Evolutionary conservation across 257 asterid genomes (phyloP).

Genomic region (Solanum megistacrolobum): DNA sequence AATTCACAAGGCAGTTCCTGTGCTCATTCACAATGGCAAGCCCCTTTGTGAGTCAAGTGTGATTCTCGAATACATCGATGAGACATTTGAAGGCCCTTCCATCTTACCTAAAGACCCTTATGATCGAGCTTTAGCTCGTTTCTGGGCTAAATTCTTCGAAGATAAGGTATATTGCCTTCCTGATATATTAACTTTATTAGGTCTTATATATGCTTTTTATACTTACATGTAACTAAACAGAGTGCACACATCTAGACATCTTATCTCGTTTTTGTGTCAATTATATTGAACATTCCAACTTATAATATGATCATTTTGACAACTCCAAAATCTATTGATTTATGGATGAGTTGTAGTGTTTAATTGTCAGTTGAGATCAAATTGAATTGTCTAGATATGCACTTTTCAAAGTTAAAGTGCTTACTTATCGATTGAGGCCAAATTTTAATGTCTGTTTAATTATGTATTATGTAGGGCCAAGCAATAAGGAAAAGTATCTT

Average conservation of each 20-base stretch:
- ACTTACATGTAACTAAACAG: too few species aligned
- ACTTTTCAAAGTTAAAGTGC: too few species aligned
- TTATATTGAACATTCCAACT: background rate
- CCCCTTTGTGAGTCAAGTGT: background rate
- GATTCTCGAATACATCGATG: background rate
- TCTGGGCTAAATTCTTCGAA: background rate
- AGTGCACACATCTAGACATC: too few species aligned
- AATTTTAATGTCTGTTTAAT: too few species aligned
- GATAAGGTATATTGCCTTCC: background rate
- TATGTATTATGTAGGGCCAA: background rate
- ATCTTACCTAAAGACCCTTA: background rate
- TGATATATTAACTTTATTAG: too few species aligned
- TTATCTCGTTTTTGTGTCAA: too few species aligned
- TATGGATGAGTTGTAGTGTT: too few species aligned
- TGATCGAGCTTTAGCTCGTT: background rate
- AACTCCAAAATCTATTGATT: too few species aligned
- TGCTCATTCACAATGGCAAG: background rate
- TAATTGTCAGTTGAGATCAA: too few species aligned
- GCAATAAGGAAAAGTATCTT: background rate
- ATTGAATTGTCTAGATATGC: too few species aligned
- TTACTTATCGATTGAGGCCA: rapidly evolving
- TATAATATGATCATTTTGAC: too few species aligned
- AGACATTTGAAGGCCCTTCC: background rate
- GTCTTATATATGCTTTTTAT: background rate
- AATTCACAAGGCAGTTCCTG: too few species aligned